Conservation (phyloP, 2,329 filamentous ascomycete genomes). For the Thelonectria blattea region DNA sequence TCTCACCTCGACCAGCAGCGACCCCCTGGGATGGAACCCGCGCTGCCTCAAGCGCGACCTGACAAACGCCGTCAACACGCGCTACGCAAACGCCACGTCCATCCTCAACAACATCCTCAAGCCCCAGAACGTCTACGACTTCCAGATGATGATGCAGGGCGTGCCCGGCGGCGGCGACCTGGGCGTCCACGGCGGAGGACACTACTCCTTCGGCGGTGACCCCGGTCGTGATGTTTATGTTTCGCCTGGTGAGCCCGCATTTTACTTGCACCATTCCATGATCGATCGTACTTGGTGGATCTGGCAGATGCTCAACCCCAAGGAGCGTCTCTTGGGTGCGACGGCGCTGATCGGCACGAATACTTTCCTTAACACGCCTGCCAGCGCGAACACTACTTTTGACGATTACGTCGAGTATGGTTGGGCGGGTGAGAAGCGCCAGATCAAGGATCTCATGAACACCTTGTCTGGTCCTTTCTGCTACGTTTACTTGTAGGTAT, state of each 20-base stretch:
- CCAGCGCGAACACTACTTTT: conserved; percentile 34
- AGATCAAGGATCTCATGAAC: conserved; percentile 43
- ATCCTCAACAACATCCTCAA: conserved; percentile 47
- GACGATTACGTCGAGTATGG: conserved; percentile 39
- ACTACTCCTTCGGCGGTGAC: conserved; percentile 50
- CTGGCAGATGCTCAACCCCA: conserved; percentile 40
- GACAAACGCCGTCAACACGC: conserved; percentile 33
- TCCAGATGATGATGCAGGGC: conserved; percentile 54
- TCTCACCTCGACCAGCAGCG: conserved; percentile 25
- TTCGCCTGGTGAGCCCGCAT: conserved; percentile 46
- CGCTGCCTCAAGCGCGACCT: conserved; percentile 51
- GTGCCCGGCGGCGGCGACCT: conserved; percentile 35
- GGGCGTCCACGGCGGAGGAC: conserved; percentile 47
- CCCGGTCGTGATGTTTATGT: conserved; percentile 49
- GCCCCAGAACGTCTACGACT: conserved; percentile 45
- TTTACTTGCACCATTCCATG: conserved; percentile 42
- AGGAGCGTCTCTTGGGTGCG: conserved; percentile 31
- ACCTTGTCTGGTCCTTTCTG: conserved; percentile 44
- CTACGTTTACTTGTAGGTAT: conserved; percentile 40
- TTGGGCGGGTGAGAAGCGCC: conserved; percentile 28
- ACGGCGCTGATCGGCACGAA: conserved; percentile 34
- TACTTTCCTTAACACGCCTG: conserved; percentile 33
- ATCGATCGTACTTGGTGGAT: conserved; percentile 40
- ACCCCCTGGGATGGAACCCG: conserved; percentile 48
- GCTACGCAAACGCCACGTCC: conserved; percentile 37